These are phyloP conservation scores for Yarrowia deformans DNA, from an alignment of 805 yeast genomes.

Conservation along the genomic window DNA sequence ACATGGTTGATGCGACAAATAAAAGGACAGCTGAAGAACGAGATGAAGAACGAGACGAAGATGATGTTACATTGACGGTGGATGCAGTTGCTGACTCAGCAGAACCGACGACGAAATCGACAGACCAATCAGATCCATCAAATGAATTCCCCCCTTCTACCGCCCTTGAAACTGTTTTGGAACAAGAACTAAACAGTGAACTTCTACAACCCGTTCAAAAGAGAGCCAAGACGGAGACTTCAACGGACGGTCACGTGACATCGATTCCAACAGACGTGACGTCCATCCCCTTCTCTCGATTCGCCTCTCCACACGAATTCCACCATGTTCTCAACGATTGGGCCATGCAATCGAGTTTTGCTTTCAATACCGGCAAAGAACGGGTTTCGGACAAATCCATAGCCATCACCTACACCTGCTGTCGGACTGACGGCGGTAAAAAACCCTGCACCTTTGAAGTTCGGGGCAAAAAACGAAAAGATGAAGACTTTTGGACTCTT, in stretches of 20 bases:
- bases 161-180: background rate
- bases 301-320: conserved; percentile 2
- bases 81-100: too few species aligned
- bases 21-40: too few species aligned
- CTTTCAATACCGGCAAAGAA: conserved; percentile 12
- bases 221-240: background rate
- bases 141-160: too few species aligned
- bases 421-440: background rate
- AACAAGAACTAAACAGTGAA: background rate
- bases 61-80: too few species aligned
- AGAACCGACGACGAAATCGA: too few species aligned
- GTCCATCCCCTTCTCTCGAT: conserved; percentile 2
- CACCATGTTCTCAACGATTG: conserved; percentile 34
- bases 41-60: too few species aligned
- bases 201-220: background rate
- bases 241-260: too few species aligned
- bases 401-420: conserved; percentile 7
- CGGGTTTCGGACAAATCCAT: background rate
- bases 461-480: conserved; percentile 9
- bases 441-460: background rate
- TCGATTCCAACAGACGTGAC: background rate
- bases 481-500: conserved; percentile 30
- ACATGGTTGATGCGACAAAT: too few species aligned
- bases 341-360: background rate
- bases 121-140: too few species aligned